Conservation (phyloP, 768 basidiomycete species). For the Hortiboletus campestris region DNA sequence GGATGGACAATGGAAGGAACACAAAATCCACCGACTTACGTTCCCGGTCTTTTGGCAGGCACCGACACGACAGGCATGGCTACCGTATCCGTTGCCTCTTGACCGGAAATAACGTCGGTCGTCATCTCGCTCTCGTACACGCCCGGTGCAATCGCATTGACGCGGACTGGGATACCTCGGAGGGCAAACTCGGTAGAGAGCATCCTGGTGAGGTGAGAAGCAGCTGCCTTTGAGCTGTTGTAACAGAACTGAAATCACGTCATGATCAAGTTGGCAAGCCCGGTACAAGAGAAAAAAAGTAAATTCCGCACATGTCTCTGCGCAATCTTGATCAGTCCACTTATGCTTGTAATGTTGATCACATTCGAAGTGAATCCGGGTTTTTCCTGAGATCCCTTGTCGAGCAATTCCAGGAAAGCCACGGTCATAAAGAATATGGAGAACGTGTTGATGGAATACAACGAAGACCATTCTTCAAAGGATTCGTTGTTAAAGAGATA, state of each 20-base stretch:
- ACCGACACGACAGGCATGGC: constrained; percentile 60
- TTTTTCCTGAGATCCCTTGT: constrained; percentile 63
- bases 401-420: constrained; percentile 73
- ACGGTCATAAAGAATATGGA: constrained; percentile 77
- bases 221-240: constrained; percentile 79
- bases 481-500: constrained; percentile 69
- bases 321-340: constrained; percentile 65
- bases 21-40: constrained; percentile 56
- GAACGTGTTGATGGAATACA: constrained; percentile 68
- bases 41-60: constrained; percentile 62
- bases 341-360: constrained; percentile 77
- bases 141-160: constrained; percentile 74
- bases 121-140: constrained; percentile 81
- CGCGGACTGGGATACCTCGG: constrained; percentile 64
- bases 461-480: constrained; percentile 57
- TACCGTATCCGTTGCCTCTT: constrained; percentile 49
- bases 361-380: constrained; percentile 60
- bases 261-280: background rate
- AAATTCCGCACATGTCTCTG: constrained; percentile 69
- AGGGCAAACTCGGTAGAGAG: constrained; percentile 73
- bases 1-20: background rate
- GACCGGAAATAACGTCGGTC: constrained; percentile 42
- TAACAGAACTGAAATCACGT: constrained; percentile 61
- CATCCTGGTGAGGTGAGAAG: constrained; percentile 74
- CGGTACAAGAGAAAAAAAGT: background rate